Evolutionary conservation across 225 moss, liverwort and hornwort species (phyloP).

Genomic region (Physcomitrellopsis africana): DNA sequence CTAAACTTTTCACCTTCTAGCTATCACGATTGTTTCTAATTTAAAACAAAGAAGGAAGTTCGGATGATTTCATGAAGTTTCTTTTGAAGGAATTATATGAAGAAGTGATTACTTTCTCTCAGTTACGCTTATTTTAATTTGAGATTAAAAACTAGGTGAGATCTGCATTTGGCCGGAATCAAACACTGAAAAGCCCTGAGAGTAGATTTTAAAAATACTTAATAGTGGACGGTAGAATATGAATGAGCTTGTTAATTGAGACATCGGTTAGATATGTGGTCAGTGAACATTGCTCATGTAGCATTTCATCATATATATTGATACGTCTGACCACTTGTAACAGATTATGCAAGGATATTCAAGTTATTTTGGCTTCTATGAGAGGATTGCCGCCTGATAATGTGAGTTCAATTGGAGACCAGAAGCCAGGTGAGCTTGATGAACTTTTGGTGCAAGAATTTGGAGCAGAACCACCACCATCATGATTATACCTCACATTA

Average conservation of each 20-base stretch:
- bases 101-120: no score
- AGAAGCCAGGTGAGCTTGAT: constrained; percentile 90
- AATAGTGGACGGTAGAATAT: not conserved
- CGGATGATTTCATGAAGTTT: no score
- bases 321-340: constrained; percentile 29
- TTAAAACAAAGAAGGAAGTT: no score
- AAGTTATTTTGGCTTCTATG: constrained; percentile 77
- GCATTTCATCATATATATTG: not conserved
- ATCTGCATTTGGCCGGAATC: no score
- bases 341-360: constrained; percentile 92
- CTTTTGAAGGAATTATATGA: no score
- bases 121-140: no score
- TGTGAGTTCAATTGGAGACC: constrained; percentile 71
- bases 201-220: not conserved
- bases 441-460: constrained; percentile 86
- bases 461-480: constrained; percentile 66
- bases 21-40: no score
- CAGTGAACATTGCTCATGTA: not conserved
- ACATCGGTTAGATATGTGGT: not conserved
- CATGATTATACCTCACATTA: constrained; percentile 28
- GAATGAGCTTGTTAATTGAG: not conserved
- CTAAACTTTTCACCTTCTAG: no score
- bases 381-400: constrained; percentile 88
- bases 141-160: no score
- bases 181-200: no score